Base-by-base conservation (phyloP, 139 green algal species). In the Eudorina sp. region DNA sequence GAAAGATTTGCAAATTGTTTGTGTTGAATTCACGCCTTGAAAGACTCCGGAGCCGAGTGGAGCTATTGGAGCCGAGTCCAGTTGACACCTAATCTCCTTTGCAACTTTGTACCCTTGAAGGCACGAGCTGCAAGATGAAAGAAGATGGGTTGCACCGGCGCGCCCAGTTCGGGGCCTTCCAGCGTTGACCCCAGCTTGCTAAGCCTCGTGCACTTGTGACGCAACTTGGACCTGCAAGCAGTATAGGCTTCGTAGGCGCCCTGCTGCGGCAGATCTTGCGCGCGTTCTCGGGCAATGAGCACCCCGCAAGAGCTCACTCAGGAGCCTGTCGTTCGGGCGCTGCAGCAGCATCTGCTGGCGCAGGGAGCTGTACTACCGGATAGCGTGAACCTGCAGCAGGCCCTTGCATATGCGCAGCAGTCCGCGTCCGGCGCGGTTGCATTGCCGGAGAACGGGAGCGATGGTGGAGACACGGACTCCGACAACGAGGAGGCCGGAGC, bases 311-410 rank as follows among this genome's bases (percentile, higher is more conserved):
- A 79, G 70, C 70, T 79, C 70, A 79, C 70, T 55, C 70, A 43
- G 23, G 73, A 81, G n/a, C n/a, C n/a, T 25, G 45, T 81, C 3
- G 3, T 62, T 29, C 73, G 73, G 8, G 73, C 73, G 45, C 45
- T 81, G 41, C 73, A 81, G n/a, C 73, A 81, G 25, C 73, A 81
- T 21, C 25, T 81, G n/a, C 73, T 81, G 27, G 73, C 73, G 9
- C 73, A 81, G 25, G 73, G 73, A 29, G 73, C 45, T 14, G 73
- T 81, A n/a, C 25, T 81, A 13, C 75, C 75, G 13, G 75, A 83
- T 68, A 31, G 75, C 4, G 75, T 83, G 31, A 83, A 83, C 48
- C 75, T 83, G 16, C 75, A 83, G 48, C 75, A 83, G 31, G 75
- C 75, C 1, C 48, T 83, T n/a, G 75, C 46, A 3, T 69, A 53